These are phyloP conservation scores for Diaporthe capsici DNA, from an alignment of 2,329 filamentous ascomycete genomes.

Conservation along the genomic window DNA sequence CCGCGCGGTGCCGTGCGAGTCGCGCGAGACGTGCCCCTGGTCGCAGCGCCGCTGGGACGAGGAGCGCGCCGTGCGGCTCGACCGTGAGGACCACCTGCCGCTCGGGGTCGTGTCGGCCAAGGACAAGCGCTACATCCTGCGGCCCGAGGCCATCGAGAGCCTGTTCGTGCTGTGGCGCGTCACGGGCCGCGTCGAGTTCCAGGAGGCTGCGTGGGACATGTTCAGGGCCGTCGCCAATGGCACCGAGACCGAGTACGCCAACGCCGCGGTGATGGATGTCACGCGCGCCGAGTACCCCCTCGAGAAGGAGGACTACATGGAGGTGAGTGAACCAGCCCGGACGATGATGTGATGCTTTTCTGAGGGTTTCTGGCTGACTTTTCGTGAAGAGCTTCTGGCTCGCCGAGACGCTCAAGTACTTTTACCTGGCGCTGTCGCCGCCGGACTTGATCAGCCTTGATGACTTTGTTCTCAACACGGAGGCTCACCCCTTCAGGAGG, in stretches of 20 bases:
- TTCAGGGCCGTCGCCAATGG: slow-evolving; percentile 61
- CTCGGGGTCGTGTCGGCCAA: slow-evolving; percentile 74
- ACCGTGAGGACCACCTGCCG: slow-evolving; percentile 51
- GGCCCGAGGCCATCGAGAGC: slow-evolving; percentile 53
- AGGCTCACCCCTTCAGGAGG: slow-evolving; percentile 71
- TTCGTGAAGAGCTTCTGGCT: slow-evolving; percentile 91
- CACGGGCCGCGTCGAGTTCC: slow-evolving; percentile 62
- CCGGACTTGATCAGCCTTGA: slow-evolving; percentile 77
- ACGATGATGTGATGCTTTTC: neutral
- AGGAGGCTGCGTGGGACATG: slow-evolving; percentile 68
- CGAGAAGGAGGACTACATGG: slow-evolving; percentile 57
- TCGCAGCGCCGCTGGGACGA: slow-evolving; percentile 52
- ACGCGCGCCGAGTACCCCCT: slow-evolving; percentile 55
- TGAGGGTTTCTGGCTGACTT: neutral
- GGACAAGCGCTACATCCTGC: slow-evolving; percentile 64
- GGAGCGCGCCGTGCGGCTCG: slow-evolving; percentile 41
- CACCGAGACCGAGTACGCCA: slow-evolving; percentile 62
- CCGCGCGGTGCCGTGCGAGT: slow-evolving; percentile 58
- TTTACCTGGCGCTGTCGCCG: slow-evolving; percentile 83
- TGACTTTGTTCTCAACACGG: slow-evolving; percentile 77
- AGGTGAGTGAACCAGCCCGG: slow-evolving; percentile 43
- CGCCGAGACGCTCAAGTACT: slow-evolving; percentile 93
- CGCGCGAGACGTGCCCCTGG: slow-evolving; percentile 58
- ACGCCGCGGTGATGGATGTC: slow-evolving; percentile 64
- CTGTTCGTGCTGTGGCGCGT: slow-evolving; percentile 68